phyloP scores from a whole-genome alignment of 106 monocot species.

The Gastrodia elata region DNA sequence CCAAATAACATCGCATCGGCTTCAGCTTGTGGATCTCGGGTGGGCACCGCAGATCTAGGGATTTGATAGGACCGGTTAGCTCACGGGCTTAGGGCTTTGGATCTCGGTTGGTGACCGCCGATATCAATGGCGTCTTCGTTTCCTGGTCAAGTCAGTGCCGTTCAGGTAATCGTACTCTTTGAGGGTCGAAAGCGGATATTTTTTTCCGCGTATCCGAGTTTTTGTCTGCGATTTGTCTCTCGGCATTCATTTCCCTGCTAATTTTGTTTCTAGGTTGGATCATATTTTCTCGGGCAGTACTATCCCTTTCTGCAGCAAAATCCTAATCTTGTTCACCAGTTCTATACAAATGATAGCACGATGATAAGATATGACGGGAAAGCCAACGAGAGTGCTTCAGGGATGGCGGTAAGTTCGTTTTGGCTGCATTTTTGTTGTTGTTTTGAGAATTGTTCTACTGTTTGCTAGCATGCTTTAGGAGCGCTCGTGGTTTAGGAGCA shows the following conservation, averaged over 20 bases:
- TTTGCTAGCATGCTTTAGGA: background rate
- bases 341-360: slow-evolving; percentile 48
- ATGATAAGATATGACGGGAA: slow-evolving; percentile 41
- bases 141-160: slow-evolving; percentile 22
- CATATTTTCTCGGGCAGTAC: slow-evolving; percentile 53
- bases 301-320: slow-evolving; percentile 44
- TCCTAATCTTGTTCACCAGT: slow-evolving; percentile 44
- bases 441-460: background rate
- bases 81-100: background rate
- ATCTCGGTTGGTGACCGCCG: slow-evolving; percentile 7
- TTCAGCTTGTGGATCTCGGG: background rate
- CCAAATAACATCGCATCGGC: background rate
- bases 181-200: background rate
- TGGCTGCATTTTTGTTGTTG: background rate
- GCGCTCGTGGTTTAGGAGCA: background rate
- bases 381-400: slow-evolving; percentile 19
- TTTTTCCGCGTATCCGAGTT: background rate
- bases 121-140: slow-evolving; percentile 36
- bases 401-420: slow-evolving; percentile 28
- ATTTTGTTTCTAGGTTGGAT: slow-evolving; percentile 43
- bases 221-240: background rate
- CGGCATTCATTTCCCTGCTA: background rate
- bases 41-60: slow-evolving; percentile 6
- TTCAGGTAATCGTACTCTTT: slow-evolving; percentile 11
- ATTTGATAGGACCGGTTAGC: background rate